phyloP scores from a whole-genome alignment of 495 filamentous ascomycete genomes.

The Articulospora tetracladia region DNA sequence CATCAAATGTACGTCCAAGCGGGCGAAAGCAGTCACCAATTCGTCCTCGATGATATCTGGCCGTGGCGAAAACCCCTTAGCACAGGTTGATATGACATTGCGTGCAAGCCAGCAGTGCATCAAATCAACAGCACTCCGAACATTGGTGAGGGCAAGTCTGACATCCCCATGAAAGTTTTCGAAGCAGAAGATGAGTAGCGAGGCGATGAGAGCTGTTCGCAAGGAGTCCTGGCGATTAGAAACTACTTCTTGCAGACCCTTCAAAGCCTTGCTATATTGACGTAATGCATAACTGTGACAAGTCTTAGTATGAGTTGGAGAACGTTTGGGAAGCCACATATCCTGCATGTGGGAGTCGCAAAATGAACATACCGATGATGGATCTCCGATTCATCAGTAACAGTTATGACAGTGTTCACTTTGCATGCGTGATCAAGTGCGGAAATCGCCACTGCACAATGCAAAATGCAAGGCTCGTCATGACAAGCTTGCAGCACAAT shows the following conservation, averaged over 20 bases:
- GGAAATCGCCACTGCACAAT: conserved; percentile 8
- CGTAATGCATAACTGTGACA: conserved; percentile 11
- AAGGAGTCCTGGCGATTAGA: background rate
- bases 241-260: conserved; percentile 6
- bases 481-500: conserved; percentile 16
- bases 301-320: background rate
- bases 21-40: conserved; percentile 14
- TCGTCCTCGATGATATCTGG: conserved; percentile 14
- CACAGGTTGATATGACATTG: background rate
- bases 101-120: conserved; percentile 9
- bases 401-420: background rate
- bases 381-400: background rate
- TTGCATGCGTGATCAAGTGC: conserved; percentile 8
- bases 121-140: conserved; percentile 17
- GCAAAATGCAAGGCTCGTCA: conserved; percentile 8
- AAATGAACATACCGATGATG: conserved; percentile 6
- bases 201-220: conserved; percentile 12
- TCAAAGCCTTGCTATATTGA: conserved; percentile 16
- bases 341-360: background rate
- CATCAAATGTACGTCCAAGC: conserved; percentile 5
- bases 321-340: background rate
- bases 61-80: background rate
- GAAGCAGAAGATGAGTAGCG: conserved; percentile 20
- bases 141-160: conserved; percentile 8
- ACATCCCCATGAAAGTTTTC: conserved; percentile 17